These are phyloP conservation scores for Pogostemon cablin DNA, from an alignment of 257 asterid genomes.

Conservation along the genomic window DNA sequence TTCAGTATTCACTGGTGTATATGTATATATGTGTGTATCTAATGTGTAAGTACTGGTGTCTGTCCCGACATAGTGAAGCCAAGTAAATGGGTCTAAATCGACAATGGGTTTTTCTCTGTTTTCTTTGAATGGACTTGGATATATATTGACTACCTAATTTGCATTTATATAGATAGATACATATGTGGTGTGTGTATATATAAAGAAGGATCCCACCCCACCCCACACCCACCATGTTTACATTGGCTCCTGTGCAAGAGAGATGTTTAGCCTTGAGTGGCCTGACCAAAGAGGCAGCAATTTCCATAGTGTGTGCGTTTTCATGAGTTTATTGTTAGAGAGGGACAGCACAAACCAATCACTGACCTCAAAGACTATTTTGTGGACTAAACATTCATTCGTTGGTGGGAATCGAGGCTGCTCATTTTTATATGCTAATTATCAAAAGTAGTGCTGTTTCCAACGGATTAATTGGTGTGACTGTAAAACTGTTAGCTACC, in stretches of 20 bases:
- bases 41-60: too few species aligned
- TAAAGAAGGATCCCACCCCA: too few species aligned
- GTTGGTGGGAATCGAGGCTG: slow-evolving; percentile 34
- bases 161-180: background rate
- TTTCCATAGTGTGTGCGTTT: slow-evolving; percentile 37
- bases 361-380: slow-evolving; percentile 23
- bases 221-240: too few species aligned
- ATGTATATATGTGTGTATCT: too few species aligned
- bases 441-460: slow-evolving; percentile 26
- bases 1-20: too few species aligned
- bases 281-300: slow-evolving; percentile 43
- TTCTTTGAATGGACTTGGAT: background rate
- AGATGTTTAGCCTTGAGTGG: background rate
- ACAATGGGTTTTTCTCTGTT: background rate
- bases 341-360: slow-evolving; percentile 42
- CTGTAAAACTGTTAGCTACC: background rate
- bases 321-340: background rate
- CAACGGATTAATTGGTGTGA: slow-evolving; percentile 28
- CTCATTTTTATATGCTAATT: slow-evolving; percentile 24
- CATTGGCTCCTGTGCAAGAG: too few species aligned
- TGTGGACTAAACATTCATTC: slow-evolving; percentile 45
- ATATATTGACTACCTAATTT: slow-evolving; percentile 7
- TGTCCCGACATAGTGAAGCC: slow-evolving; percentile 38
- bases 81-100: slow-evolving; percentile 25
- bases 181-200: too few species aligned